These are phyloP conservation scores for Chimonanthus salicifolius DNA, from an alignment of 164 flowering plant species.

Conservation along the genomic window DNA sequence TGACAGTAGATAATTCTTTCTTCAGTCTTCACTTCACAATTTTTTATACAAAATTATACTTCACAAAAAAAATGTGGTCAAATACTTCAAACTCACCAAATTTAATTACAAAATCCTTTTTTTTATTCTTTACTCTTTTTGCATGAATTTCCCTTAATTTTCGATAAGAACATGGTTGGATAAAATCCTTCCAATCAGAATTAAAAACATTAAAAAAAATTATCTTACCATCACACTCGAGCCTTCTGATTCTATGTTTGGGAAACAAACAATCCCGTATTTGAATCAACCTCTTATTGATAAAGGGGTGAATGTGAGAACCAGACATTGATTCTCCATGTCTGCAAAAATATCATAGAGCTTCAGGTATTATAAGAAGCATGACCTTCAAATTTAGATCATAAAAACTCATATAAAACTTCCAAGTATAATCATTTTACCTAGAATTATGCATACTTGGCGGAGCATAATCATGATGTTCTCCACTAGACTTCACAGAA, in stretches of 20 bases:
- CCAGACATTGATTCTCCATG: conserved; percentile 15
- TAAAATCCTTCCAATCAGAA: not conserved
- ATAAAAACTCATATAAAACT: not conserved
- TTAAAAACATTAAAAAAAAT: conserved; percentile 6
- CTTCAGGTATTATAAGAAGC: not conserved
- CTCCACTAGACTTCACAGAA: conserved; percentile 13
- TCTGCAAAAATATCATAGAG: conserved; percentile 29
- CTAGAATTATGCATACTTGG: conserved; percentile 14
- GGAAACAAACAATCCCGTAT: conserved; percentile 20
- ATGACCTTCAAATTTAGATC: not conserved
- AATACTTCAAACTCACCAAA: no score
- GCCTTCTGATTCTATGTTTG: conserved; percentile 11
- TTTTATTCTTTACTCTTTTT: no score
- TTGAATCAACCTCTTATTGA: conserved; percentile 37
- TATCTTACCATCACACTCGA: conserved; percentile 29
- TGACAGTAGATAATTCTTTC: no score
- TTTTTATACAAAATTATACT: no score
- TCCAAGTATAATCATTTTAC: conserved; percentile 22
- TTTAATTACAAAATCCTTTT: no score
- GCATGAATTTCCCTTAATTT: no score
- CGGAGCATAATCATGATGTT: conserved; percentile 12
- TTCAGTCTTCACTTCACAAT: no score
- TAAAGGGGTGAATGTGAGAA: conserved; percentile 47
- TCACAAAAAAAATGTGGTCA: no score
- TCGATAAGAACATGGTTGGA: no score